Base-by-base conservation (phyloP, 2,329 filamentous ascomycete species). In the Fusarium sp. region DNA sequence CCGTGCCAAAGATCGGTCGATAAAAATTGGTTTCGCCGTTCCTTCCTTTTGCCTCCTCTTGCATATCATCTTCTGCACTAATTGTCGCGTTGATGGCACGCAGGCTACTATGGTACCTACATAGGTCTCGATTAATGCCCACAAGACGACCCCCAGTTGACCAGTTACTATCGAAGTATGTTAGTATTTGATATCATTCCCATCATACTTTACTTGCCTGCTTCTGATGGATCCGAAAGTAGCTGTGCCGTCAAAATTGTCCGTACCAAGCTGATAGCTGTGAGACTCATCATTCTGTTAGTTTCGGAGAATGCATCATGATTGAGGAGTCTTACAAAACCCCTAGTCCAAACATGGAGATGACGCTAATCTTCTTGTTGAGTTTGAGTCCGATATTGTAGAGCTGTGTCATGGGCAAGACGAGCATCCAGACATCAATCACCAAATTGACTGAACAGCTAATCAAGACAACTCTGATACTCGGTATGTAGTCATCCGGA, bases 361-460 rank as follows among this genome's bases (percentile, higher is more conserved):
- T 47, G 0, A 63, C 60, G 3, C 1, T 20, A 1, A 66, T 42
- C 38, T 61, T 66, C 12, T 61, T 66, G 2, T 34, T 47, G 0
- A 38, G 34, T 25, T 38, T 60, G 0, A 66, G 27, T 4, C 55
- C 55, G 0, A 66, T 25, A 0, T 66, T 54, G 2, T 45, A 51
- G 1, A 66, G n/a, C 5, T 66, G 63, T 0, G 63, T 55, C 62
- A 66, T 44, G 3, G 63, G 63, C 3, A 66, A 24, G 2, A 66
- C 27, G 2, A 66, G 62, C 62, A 66, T 66, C 63, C 63, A 66
- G 4, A 55, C 15, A 5, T 66, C 63, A 1, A 66, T 7, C 1
- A 11, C 42, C 12, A 66, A 12, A 1, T 60, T 66, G 0, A 66
- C 25, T 0, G n/a, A 8, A 10, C 22, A 47, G 2, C 42, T 44